Evolutionary conservation across 2,329 filamentous ascomycete species (phyloP).

Genomic region (Lecanosticta acicola): DNA sequence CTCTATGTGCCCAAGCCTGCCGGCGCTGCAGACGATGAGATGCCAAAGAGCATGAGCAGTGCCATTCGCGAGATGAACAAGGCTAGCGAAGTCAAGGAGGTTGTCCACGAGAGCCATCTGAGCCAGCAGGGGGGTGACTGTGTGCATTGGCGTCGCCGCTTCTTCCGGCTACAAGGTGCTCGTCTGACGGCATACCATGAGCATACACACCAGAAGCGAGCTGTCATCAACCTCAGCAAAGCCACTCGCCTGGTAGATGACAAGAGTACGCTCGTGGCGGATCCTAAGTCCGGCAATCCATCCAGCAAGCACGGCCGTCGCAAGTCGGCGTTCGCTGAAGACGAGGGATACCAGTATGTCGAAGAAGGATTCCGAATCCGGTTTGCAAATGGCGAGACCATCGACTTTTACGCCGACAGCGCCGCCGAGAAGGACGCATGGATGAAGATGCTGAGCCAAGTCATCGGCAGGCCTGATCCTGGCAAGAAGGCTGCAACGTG

Average conservation of each 20-base stretch:
- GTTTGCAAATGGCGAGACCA: conserved; percentile 96
- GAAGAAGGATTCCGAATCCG: conserved; percentile 98
- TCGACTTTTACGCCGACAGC: conserved; percentile 96
- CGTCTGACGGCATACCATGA: conserved; percentile 96
- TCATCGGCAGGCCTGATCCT: conserved; percentile 52
- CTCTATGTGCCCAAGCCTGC: conserved; percentile 92
- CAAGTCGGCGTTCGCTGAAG: conserved; percentile 92
- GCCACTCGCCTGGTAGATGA: conserved; percentile 92
- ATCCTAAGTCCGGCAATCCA: conserved; percentile 66
- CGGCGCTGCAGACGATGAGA: conserved; percentile 81
- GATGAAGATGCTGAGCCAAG: conserved; percentile 82
- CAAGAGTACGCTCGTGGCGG: conserved; percentile 73
- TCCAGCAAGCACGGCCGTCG: conserved; percentile 50
- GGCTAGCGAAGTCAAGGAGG: conserved; percentile 73
- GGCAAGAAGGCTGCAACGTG: conserved; percentile 48
- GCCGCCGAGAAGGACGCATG: conserved; percentile 83
- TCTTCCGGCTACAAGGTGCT: conserved; percentile 87
- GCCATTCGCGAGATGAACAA: conserved; percentile 90
- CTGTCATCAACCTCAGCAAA: conserved; percentile 93
- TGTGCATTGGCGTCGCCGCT: conserved; percentile 97
- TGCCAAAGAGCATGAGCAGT: conserved; percentile 99
- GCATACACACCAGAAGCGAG: conserved; percentile 86
- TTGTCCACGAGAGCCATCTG: conserved; percentile 74
- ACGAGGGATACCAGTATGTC: conserved; percentile 99
- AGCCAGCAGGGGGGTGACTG: conserved; percentile 98